phyloP scores from a whole-genome alignment of 2,329 filamentous ascomycete species.

The Pyrenochaeta sp. region DNA sequence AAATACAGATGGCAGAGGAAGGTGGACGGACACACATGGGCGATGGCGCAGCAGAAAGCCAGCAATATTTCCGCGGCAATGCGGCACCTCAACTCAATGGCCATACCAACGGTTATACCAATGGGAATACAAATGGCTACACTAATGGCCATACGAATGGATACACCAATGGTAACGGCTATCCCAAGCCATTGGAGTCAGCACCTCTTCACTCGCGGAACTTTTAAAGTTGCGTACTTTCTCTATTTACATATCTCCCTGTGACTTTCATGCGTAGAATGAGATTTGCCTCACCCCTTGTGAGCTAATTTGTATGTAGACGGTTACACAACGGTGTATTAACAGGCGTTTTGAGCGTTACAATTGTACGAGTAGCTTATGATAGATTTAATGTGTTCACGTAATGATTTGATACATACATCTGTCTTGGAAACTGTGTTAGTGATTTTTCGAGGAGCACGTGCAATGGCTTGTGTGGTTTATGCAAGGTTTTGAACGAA shows the following conservation, averaged over 20 bases:
- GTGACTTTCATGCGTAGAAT: slow-evolving; percentile 6
- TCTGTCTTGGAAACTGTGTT: too few relatives aligned
- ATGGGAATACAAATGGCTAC: slow-evolving; percentile 22
- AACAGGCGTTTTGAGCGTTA: not conserved
- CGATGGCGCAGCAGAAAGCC: slow-evolving; percentile 35
- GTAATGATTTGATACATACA: not conserved
- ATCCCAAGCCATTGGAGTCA: slow-evolving; percentile 28
- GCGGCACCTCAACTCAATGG: not conserved
- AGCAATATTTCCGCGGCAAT: slow-evolving; percentile 38
- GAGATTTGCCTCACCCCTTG: slow-evolving; percentile 15
- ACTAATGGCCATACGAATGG: slow-evolving; percentile 25
- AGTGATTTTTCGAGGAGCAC: too few relatives aligned
- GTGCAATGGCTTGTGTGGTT: too few relatives aligned
- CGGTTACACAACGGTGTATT: not conserved
- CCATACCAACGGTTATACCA: not conserved
- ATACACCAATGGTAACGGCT: slow-evolving; percentile 7
- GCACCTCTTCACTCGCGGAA: slow-evolving; percentile 36
- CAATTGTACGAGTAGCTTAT: not conserved
- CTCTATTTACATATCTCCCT: slow-evolving; percentile 9
- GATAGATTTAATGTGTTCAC: not conserved
- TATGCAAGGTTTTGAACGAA: too few relatives aligned
- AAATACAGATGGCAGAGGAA: slow-evolving; percentile 45
- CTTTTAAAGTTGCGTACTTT: slow-evolving; percentile 29
- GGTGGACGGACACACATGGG: slow-evolving; percentile 21
- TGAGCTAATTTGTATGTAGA: not conserved